These are phyloP conservation scores for Comarum palustre DNA, from an alignment of 306 rosid genomes.

Conservation along the genomic window DNA sequence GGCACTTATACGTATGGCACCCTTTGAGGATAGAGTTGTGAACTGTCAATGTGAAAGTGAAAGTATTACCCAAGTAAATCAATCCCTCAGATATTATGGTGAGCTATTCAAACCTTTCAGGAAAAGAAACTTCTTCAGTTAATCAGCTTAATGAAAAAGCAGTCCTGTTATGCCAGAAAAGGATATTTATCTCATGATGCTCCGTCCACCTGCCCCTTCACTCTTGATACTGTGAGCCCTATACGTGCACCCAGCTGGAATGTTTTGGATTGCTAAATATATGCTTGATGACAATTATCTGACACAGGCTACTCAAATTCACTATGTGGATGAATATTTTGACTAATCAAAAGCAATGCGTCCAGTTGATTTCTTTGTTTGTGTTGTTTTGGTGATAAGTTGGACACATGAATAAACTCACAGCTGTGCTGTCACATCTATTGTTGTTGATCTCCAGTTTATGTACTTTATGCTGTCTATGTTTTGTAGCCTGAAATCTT, in stretches of 20 bases:
- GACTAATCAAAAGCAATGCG: not conserved
- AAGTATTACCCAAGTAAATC: not conserved
- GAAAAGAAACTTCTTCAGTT: not conserved
- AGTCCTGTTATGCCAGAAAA: not conserved
- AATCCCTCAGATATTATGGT: not conserved
- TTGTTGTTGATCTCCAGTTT: not conserved
- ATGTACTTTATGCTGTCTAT: not conserved
- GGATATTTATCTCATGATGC: not conserved
- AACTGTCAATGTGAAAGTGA: not conserved
- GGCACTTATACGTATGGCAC: not conserved
- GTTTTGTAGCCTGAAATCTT: slow-evolving; percentile 5
- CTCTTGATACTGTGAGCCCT: not conserved
- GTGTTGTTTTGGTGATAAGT: not conserved
- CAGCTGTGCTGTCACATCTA: not conserved
- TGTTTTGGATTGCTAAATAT: not conserved
- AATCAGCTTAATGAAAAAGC: not conserved
- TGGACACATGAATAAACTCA: not conserved
- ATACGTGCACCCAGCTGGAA: not conserved
- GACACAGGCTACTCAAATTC: not conserved
- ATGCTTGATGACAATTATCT: not conserved
- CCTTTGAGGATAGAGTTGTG: not conserved
- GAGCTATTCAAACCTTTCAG: no score
- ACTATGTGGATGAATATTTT: not conserved
- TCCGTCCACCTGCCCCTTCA: not conserved
- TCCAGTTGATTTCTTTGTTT: not conserved